Evolutionary conservation across 768 basidiomycete species (phyloP), one percentile per base, ranked within the genome.

Genomic region (Suillus subalutaceus): DNA sequence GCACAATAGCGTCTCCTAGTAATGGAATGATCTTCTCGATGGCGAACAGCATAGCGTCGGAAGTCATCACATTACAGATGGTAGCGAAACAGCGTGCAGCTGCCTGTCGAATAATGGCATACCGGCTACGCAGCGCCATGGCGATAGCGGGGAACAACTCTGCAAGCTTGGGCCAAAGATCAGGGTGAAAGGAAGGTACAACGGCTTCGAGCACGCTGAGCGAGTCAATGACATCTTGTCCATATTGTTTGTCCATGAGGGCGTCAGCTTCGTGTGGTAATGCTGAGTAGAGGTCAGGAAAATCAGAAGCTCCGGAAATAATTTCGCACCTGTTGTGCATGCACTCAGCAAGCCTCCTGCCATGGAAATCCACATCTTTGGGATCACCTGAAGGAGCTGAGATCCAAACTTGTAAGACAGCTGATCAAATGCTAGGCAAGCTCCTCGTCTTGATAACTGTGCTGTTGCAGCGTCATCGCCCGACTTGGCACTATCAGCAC

Each of bases 361-460:
- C 88, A 97, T 94, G 6, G 92, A 94, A 59, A 91, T 89, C 96
- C 97, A 99, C 85, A 98, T 92, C 69, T 88, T 94, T 2, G 97
- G 97, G n/a, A 99, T 87, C 41, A 86, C 83, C 0, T 89, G 85
- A 43, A 99, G 79, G 38, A 99, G 80, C 16, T 78, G 79, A 2
- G 86, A 74, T 0, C 92, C 95, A 69, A 99, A 97, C 67, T 85
- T 86, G 4, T 79, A 74, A 2, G 95, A 94, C 38, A 99, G 79
- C 67, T 92, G 83, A 59, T 86, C 82, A 66, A 99, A 92, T 0
- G 96, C 96, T 26, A 91, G 81, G 16, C 90, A 81, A 2, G 96
- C 96, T 30, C 97, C 97, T 61, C 96, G 83, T 62, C 95, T 84
- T 1, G 95, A 90, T 15, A 98, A 80, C 44, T 84, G 85, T 10